Base-by-base conservation (phyloP, 2,329 filamentous ascomycete genomes). In the Dryadomyces quercivorus region DNA sequence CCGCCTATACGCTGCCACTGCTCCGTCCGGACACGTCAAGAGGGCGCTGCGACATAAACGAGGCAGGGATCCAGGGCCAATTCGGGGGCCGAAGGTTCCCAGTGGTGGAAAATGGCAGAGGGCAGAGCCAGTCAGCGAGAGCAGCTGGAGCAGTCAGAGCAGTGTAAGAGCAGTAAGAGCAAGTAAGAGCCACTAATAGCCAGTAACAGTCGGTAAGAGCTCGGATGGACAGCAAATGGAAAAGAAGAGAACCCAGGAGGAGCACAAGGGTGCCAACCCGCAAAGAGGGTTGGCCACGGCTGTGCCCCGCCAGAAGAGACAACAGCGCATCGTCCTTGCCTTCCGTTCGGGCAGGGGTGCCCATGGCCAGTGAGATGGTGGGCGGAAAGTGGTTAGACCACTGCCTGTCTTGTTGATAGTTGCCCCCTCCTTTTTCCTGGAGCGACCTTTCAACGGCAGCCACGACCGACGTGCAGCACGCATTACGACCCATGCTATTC, bases 381-480 rank as follows among this genome's bases (percentile, higher is more conserved):
- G n/a, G 47, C 18, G 18, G 31, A 50, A 50, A 50, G 47, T 50
- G 47, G 47, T 34, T 34, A 48, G 46, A 26, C 46, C 21, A 10
- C 20, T 31, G 20, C 42, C 10, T 26, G 15, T 22, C 18, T 40
- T 42, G 36, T 21, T 46, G 49, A 48, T 51, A 44, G 40, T n/a
- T 51, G 48, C 53, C 44, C 50, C 46, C 55, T 50, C 50, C 38
- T 51, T 50, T 47, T 34, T 46, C 15, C 34, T 52, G 18, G 31
- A 65, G 44, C 38, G 46, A 59, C 71, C 71, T 71, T 69, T 72
- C 66, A 71, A 67, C 63, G 67, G 64, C 64, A 71, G 72, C 72
- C 72, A 75, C 72, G 72, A 74, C 71, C 71, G 58, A 67, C 64
- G 43, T 73, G 71, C 70, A 72, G 69, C 61, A 63, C 60, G 64